These are phyloP conservation scores for Pyracantha coccinea DNA, from an alignment of 331 rosid species.

Conservation along the genomic window DNA sequence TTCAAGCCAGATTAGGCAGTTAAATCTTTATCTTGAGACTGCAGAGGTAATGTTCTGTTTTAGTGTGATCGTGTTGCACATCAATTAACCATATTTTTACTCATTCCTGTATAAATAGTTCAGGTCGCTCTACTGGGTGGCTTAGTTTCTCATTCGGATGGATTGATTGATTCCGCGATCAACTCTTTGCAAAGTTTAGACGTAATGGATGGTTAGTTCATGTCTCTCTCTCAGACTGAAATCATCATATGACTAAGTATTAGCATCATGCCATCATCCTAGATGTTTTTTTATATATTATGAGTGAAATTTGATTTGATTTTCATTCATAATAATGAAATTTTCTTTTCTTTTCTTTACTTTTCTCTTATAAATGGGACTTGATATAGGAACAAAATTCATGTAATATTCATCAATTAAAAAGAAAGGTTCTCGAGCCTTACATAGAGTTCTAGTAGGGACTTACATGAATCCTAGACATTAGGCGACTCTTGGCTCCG, in stretches of 20 bases:
- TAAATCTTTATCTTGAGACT: constrained; percentile 89
- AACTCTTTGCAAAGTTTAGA: constrained; percentile 51
- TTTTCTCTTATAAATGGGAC: background rate
- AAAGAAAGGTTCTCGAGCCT: background rate
- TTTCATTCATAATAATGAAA: background rate
- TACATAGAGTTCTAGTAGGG: background rate
- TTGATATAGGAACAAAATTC: background rate
- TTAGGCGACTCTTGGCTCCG: background rate
- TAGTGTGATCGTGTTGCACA: background rate
- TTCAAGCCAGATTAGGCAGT: constrained; percentile 44
- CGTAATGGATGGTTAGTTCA: constrained; percentile 52
- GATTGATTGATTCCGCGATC: constrained; percentile 63
- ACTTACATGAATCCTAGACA: background rate
- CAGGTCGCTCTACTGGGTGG: constrained; percentile 78
- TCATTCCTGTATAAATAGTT: constrained; percentile 18
- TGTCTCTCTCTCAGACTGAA: background rate
- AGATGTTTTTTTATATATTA: background rate
- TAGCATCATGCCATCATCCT: background rate
- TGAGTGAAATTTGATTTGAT: background rate
- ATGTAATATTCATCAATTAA: background rate
- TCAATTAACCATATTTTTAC: background rate
- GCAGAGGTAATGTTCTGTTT: constrained; percentile 57
- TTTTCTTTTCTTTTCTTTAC: background rate
- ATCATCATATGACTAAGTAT: background rate
- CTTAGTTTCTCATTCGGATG: constrained; percentile 73